These are phyloP conservation scores for Paecilomyces sp. DNA, from an alignment of 2,329 filamentous ascomycete species.

Conservation along the genomic window DNA sequence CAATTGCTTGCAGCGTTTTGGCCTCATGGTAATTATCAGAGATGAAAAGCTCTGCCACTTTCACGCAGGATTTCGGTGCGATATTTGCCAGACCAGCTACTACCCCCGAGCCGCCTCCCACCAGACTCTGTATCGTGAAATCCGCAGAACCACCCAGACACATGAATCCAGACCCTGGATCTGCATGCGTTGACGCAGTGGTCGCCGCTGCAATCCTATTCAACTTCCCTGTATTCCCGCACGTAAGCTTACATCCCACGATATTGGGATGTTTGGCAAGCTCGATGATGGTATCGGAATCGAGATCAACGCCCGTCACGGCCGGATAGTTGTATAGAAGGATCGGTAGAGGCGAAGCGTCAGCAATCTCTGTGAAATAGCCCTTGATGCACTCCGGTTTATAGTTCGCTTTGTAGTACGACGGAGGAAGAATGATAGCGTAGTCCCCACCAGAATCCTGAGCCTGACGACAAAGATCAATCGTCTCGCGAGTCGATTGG, in stretches of 20 bases:
- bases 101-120: conserved; percentile 64
- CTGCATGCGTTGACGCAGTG: conserved; percentile 61
- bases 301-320: conserved; percentile 55
- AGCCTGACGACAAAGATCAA: conserved; percentile 59
- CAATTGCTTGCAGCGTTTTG: conserved; percentile 54
- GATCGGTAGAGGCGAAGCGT: conserved; percentile 47
- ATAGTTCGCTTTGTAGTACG: conserved; percentile 60
- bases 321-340: conserved; percentile 61
- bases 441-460: conserved; percentile 60
- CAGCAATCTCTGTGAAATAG: conserved; percentile 56
- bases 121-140: conserved; percentile 63
- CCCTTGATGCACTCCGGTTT: conserved; percentile 47
- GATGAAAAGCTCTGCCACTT: conserved; percentile 52
- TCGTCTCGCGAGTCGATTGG: conserved; percentile 60
- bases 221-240: conserved; percentile 59
- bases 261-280: conserved; percentile 51
- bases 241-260: conserved; percentile 58
- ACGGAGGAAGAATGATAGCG: conserved; percentile 63
- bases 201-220: conserved; percentile 48
- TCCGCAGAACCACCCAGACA: conserved; percentile 67
- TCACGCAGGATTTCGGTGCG: conserved; percentile 57
- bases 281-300: conserved; percentile 50
- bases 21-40: conserved; percentile 55
- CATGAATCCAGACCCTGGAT: conserved; percentile 64
- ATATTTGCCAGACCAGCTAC: conserved; percentile 68